Conservation (phyloP, 305 asterid genomes). For the Rubia peregrina region DNA sequence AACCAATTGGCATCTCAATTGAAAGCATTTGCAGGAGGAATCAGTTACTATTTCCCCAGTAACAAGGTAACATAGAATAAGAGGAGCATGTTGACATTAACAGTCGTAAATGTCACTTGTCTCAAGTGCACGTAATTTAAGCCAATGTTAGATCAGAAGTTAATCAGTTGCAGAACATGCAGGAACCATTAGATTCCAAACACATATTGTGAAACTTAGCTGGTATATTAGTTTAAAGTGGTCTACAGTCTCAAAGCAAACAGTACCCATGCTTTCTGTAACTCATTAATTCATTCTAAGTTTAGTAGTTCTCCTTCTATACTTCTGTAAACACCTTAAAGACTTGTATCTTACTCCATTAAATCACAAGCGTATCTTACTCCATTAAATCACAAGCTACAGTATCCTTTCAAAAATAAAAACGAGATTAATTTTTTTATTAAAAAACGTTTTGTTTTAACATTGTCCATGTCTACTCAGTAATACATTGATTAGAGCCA, state of each 20-base stretch:
- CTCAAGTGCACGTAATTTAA: neutral
- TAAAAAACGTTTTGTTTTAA: neutral
- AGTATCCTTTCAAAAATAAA: neutral
- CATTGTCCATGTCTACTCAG: neutral
- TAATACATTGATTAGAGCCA: neutral
- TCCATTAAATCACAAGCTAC: neutral
- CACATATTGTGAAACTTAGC: neutral
- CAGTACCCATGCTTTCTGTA: neutral
- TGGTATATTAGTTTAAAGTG: neutral
- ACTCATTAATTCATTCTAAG: neutral
- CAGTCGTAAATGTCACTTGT: neutral
- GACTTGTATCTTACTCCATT: neutral
- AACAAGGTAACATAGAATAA: neutral
- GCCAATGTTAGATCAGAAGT: neutral
- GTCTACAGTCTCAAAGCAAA: neutral
- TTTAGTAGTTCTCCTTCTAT: neutral
- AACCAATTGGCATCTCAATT: neutral
- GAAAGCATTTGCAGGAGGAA: neutral
- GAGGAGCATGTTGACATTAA: neutral
- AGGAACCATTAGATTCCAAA: neutral
- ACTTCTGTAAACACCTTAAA: neutral
- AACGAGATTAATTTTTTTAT: neutral
- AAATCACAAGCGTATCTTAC: too few species aligned
- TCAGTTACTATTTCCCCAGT: neutral
- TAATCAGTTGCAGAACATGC: neutral